Percentiles rank a stretch among this genome's conserved stretches.
Conservation (phyloP, 2,329 filamentous ascomycete genomes). For the Mycosphaerella sp. region DNA sequence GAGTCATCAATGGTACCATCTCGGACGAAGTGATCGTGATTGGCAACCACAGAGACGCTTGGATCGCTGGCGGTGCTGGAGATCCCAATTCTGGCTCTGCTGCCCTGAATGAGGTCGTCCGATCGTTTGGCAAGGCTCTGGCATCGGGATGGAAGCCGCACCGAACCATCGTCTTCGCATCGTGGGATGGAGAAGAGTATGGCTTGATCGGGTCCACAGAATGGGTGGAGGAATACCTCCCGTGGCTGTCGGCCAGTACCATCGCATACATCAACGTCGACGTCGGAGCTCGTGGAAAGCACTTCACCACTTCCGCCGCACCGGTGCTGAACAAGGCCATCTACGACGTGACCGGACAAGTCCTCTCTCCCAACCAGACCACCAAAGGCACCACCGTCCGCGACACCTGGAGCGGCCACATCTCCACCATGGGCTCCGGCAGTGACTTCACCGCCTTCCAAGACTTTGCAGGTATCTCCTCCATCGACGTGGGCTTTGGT, state of each 20-base stretch:
- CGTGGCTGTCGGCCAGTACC: constrained; percentile 66
- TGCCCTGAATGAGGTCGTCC: constrained; percentile 69
- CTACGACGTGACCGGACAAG: constrained; percentile 56
- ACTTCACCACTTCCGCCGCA: constrained; percentile 61
- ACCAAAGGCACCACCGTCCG: constrained; percentile 60
- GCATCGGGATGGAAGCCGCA: constrained; percentile 74
- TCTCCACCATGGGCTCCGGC: constrained; percentile 50
- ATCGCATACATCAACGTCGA: constrained; percentile 86
- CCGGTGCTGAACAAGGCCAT: constrained; percentile 71
- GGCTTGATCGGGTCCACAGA: constrained; percentile 81
- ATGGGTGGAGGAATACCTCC: constrained; percentile 85
- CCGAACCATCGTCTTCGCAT: constrained; percentile 82
- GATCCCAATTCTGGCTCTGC: constrained; percentile 81
- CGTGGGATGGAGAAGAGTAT: constrained; percentile 68
- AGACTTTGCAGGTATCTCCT: constrained; percentile 47
- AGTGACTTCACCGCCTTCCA: constrained; percentile 50
- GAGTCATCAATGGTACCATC: constrained; percentile 81
- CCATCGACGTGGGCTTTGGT: constrained; percentile 44
- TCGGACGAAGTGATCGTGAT: constrained; percentile 79
- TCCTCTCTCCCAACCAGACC: constrained; percentile 66
- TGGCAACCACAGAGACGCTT: constrained; percentile 88
- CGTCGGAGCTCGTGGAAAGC: constrained; percentile 59
- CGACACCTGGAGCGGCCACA: constrained; percentile 53
- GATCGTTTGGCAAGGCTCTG: constrained; percentile 65
- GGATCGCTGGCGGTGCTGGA: constrained; percentile 76